These are phyloP conservation scores for Cyberlindnera lachancei DNA, from an alignment of 805 yeast species.

Conservation along the genomic window DNA sequence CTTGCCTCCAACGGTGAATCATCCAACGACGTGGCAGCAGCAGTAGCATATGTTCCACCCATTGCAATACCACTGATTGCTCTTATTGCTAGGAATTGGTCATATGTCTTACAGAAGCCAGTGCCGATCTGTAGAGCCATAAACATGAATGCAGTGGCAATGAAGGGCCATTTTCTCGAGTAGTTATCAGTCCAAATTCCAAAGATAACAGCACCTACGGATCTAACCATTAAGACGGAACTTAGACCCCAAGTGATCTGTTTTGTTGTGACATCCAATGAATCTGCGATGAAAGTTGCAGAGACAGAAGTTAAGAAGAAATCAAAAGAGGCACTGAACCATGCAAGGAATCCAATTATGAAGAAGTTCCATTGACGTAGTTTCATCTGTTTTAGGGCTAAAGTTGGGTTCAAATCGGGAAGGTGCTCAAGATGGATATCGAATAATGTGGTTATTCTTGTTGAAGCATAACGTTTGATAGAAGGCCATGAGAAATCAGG, in stretches of 20 bases:
- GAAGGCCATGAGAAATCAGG: not conserved
- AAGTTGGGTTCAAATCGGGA: slow-evolving; percentile 34
- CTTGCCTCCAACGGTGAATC: slow-evolving; percentile 57
- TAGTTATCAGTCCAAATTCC: slow-evolving; percentile 55
- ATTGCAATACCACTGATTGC: slow-evolving; percentile 52
- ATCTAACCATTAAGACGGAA: slow-evolving; percentile 62
- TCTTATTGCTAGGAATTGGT: slow-evolving; percentile 54
- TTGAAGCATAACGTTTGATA: not conserved
- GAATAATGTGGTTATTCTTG: not conserved
- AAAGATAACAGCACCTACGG: slow-evolving; percentile 62
- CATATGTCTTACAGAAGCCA: slow-evolving; percentile 48
- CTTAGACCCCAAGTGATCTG: slow-evolving; percentile 70
- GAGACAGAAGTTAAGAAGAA: slow-evolving; percentile 57
- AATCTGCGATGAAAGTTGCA: slow-evolving; percentile 41
- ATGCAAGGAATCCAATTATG: slow-evolving; percentile 50
- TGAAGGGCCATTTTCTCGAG: slow-evolving; percentile 65
- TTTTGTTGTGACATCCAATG: slow-evolving; percentile 36
- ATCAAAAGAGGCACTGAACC: slow-evolving; percentile 71
- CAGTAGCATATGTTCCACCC: slow-evolving; percentile 43
- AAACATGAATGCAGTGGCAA: slow-evolving; percentile 43
- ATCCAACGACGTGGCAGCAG: slow-evolving; percentile 43
- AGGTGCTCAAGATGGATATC: slow-evolving; percentile 17
- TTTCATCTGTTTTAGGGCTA: slow-evolving; percentile 31
- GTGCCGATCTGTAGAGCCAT: slow-evolving; percentile 53
- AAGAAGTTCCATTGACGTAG: slow-evolving; percentile 48